A percentile compares a stretch with the other conserved stretches of the same genome.
phyloP scores from a whole-genome alignment of 2,329 filamentous ascomycete genomes.

The Aspergillus quadrilineatus region DNA sequence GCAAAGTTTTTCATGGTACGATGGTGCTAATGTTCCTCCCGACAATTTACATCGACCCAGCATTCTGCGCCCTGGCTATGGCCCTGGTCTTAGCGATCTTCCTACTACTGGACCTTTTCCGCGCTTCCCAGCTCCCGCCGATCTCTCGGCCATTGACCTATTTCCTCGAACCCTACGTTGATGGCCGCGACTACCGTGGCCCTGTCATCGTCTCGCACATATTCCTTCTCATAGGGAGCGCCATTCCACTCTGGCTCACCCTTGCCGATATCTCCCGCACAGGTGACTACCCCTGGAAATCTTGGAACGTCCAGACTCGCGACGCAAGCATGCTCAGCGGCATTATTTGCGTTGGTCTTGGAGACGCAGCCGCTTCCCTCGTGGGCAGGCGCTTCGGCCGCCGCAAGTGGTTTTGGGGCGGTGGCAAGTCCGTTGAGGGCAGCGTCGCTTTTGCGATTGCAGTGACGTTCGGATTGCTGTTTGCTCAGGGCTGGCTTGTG shows the following conservation, averaged over 20 bases:
- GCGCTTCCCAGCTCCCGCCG: conserved; percentile 87
- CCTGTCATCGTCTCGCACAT: conserved; percentile 96
- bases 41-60: conserved; percentile 79
- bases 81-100: conserved; percentile 78
- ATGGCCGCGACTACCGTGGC: conserved; percentile 86
- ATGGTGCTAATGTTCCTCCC: conserved; percentile 97
- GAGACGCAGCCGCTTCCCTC: conserved; percentile 88
- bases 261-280: conserved; percentile 66
- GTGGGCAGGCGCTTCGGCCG: conserved; percentile 83
- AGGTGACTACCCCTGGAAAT: conserved; percentile 57
- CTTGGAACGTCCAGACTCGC: conserved; percentile 72
- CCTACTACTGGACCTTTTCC: conserved; percentile 80
- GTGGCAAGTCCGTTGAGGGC: conserved; percentile 92
- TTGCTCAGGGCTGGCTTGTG: conserved; percentile 70
- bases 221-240: conserved; percentile 91
- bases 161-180: conserved; percentile 91
- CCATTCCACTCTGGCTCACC: conserved; percentile 88
- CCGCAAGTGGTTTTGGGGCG: conserved; percentile 93
- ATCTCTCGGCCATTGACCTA: conserved; percentile 79
- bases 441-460: conserved; percentile 75
- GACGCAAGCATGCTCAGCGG: conserved; percentile 90
- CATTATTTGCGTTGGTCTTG: conserved; percentile 90
- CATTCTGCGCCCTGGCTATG: conserved; percentile 78
- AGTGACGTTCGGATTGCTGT: conserved; percentile 71
- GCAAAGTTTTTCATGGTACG: conserved; percentile 97